Evolutionary conservation across 192 early-diverging fungal genomes (phyloP), one percentile per base, ranked within the genome.

Genomic region (Glomus cerebriforme): DNA sequence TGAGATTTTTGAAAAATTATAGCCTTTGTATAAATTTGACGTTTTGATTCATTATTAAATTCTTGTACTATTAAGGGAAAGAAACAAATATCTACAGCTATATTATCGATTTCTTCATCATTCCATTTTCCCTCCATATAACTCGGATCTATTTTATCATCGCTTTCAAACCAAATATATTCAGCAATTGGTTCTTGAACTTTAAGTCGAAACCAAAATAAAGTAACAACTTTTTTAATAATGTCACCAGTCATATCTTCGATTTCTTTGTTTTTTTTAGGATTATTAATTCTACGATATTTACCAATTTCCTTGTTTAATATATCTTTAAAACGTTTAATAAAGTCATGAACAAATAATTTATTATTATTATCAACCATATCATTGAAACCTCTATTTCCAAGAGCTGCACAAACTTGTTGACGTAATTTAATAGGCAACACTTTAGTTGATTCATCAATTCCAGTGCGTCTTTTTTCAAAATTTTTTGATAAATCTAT

Each of bases 371-470:
- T 10, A 19, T 37, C 10, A 29, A 26, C 2, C 6, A 19, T 19
- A 4, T 77, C 27, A 37, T 10, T n/a, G 15, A 78, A 78, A 24
- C 32, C 77, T 4, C 66, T 26, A 7, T 24, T 34, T 10, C 77
- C 77, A 31, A 78, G 47, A 17, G 68, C 65, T 31, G 45, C 65
- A 37, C 19, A 78, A 68, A 78, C 27, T 37, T 68, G 77, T 68
- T 78, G 77, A 24, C 77, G 77, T 27, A 78, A 27, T 78, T 78
- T 78, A 22, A 26, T 35, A 32, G 77, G 65, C 0, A 65, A 12
- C 19, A 64, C 59, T 34, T 29, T 15, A 17, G 77, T 68, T 24
- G 58, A 2, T 3, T 78, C 29, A 69, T 78, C 77, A 24, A 8
- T 35, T 13, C 45, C 77, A 6, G 29, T 2, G 17, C 65, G 63